Evolutionary conservation across 352 stramenopile species (phyloP).

Genomic region (Thalassiosira livingstoniorum): DNA sequence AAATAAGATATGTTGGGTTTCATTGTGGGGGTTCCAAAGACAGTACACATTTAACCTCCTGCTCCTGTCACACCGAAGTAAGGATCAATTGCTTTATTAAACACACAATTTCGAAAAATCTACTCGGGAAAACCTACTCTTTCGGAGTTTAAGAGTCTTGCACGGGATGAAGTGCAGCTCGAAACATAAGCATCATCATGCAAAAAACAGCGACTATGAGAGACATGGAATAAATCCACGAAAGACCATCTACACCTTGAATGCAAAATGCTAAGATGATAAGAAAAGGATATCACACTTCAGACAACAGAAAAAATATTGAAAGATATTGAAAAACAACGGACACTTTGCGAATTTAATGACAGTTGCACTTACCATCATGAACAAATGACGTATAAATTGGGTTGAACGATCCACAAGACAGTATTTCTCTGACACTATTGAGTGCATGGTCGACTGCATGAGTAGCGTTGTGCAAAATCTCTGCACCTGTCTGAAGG

Average conservation of each 20-base stretch:
- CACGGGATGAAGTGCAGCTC: conserved; percentile 57
- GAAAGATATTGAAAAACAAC: background rate
- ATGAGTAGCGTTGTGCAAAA: conserved; percentile 45
- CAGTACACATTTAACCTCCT: too few species aligned
- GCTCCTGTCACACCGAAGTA: too few species aligned
- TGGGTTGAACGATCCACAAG: conserved; percentile 55
- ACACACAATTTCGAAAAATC: too few species aligned
- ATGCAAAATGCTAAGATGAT: conserved; percentile 13
- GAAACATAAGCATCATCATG: conserved; percentile 63
- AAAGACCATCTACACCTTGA: conserved; percentile 34
- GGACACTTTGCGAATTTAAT: background rate
- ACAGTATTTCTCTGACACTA: conserved; percentile 42
- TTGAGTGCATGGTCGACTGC: conserved; percentile 32
- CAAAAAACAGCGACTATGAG: conserved; percentile 44
- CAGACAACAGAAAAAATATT: background rate
- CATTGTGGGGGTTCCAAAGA: too few species aligned
- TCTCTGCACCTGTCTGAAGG: conserved; percentile 15
- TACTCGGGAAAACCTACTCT: too few species aligned
- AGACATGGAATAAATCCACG: conserved; percentile 47
- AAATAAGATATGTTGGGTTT: too few species aligned
- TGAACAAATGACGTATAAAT: conserved; percentile 66
- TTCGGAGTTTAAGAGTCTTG: too few species aligned
- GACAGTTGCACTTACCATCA: conserved; percentile 38
- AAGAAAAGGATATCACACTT: background rate
- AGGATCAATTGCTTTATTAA: too few species aligned